Evolutionary conservation across 1,284 basidiomycete genomes (phyloP), one percentile per base, ranked within the genome.

Genomic region (Trametes hirsuta): DNA sequence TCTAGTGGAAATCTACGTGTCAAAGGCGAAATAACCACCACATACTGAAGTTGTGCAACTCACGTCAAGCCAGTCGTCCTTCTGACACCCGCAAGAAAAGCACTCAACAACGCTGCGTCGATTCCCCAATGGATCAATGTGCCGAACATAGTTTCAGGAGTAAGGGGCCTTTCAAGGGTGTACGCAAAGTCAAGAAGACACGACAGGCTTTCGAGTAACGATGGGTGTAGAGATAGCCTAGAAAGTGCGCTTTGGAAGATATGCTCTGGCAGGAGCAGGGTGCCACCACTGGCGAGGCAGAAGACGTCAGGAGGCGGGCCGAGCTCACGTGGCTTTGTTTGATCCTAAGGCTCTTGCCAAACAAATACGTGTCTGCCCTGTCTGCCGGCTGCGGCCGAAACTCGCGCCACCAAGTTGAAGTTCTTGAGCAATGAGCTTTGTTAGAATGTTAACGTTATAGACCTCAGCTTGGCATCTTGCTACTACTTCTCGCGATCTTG

Each of bases 41-140:
- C 9, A 1, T 22, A 21, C 14, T 30, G 21, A 12, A 5, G 22
- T 5, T 22, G 25, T 22, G 9, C 40, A 14, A 79, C 89, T 61
- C 76, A 92, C 91, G 91, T 91, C 64, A 94, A 74, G 39, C 91
- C 91, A 0, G 93, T 94, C 2, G 88, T 86, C 30, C 92, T 83
- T 71, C 84, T 88, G 61, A 94, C 76, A 11, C 92, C 93, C 9
- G 92, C 93, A 1, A 94, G 82, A 64, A 92, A 85, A 25, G 90
- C 88, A 60, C 85, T 88, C 64, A 94, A 78, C 66, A 94, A 79
- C 48, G 92, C 72, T 6, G 90, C 91, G 68, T 94, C 93, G 68
- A 94, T 73, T 59, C 87, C 85, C 61, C 90, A 76, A 69, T 88
- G 92, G n/a, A 89, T 80, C 74, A 86, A 74, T 66, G 75, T 75